phyloP scores from a whole-genome alignment of 2,329 filamentous ascomycete species.

The Fusarium stilboides region DNA sequence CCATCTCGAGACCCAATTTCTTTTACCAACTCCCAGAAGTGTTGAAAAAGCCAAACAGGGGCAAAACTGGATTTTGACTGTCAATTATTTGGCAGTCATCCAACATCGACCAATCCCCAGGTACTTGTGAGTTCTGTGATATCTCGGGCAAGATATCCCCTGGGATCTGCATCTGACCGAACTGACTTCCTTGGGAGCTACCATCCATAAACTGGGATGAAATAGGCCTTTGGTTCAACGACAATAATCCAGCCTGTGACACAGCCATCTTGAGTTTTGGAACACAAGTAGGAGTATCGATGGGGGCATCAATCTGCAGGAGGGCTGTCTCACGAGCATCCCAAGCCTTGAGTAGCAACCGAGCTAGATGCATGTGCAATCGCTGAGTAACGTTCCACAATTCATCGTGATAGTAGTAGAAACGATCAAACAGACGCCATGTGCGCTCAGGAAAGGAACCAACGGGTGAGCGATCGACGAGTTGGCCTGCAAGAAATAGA shows the following conservation, averaged over 20 bases:
- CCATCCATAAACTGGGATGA: neutral
- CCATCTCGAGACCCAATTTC: neutral
- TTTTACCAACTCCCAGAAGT: neutral
- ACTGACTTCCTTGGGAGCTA: too few relatives aligned
- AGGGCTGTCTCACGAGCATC: neutral
- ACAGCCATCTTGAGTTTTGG: constrained; percentile 1
- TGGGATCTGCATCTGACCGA: neutral
- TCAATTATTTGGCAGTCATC: neutral
- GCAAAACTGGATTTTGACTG: constrained; percentile 11
- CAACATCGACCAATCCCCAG: neutral
- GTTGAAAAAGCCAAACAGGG: constrained; percentile 24
- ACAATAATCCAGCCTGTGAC: neutral
- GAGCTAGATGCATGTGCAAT: neutral
- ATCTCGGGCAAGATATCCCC: neutral
- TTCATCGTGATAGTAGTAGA: constrained; percentile 10
- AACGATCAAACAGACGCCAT: constrained; percentile 8
- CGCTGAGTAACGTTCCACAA: constrained; percentile 11
- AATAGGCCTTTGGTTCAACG: neutral
- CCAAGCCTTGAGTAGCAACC: constrained; percentile 13
- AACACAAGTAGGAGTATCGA: neutral
- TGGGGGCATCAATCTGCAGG: neutral
- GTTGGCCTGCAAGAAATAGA: constrained; percentile 4
- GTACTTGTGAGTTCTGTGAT: neutral
- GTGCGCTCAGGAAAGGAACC: constrained; percentile 10
- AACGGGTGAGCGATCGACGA: constrained; percentile 1